Evolutionary conservation across 2,329 filamentous ascomycete species (phyloP), one percentile per base, ranked within the genome.

Genomic region (Fusarium nodosum): DNA sequence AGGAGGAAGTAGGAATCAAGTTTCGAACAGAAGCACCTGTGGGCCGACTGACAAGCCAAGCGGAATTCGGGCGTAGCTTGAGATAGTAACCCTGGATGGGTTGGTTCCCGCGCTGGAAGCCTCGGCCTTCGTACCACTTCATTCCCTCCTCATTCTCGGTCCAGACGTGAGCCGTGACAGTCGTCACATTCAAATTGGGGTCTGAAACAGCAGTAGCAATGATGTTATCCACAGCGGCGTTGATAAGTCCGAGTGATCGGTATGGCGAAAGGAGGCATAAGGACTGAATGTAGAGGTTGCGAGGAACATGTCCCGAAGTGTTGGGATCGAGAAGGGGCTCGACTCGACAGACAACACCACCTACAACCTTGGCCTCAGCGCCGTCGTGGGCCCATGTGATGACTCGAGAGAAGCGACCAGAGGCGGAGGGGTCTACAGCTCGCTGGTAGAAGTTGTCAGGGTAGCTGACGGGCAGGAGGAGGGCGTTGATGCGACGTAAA

Each of bases 161-260:
- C 89, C 89, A 91, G 18, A 91, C 89, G 76, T 91, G 89, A 7
- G 89, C 89, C 68, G 88, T 90, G 18, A 90, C 80, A 44, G 81
- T 72, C 36, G 70, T 72, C 34, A 84, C 81, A 53, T 82, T 74
- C 66, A 82, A 76, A 18, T 67, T 77, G 6, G 79, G 79, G 13
- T 78, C 77, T 15, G 72, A 67, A 11, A 75, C 72, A 15, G 78
- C 79, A 13, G 81, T 79, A 24, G 79, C 78, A 57, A 86, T 70
- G 46, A 88, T 81, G 66, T 85, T 82, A 46, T 87, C 83, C 18
- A 91, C 79, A 0, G 88, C 83, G 26, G 86, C 84, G n/a, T 82
- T 81, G 15, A 86, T 86, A 15, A 91, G 82, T 0, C 89, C 89
- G 38, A 89, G 81, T 4, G 81, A 79, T 26, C 89, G 84, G 77